These are phyloP conservation scores for Cyberlindnera sargentensis DNA, from an alignment of 805 yeast species.

Conservation along the genomic window DNA sequence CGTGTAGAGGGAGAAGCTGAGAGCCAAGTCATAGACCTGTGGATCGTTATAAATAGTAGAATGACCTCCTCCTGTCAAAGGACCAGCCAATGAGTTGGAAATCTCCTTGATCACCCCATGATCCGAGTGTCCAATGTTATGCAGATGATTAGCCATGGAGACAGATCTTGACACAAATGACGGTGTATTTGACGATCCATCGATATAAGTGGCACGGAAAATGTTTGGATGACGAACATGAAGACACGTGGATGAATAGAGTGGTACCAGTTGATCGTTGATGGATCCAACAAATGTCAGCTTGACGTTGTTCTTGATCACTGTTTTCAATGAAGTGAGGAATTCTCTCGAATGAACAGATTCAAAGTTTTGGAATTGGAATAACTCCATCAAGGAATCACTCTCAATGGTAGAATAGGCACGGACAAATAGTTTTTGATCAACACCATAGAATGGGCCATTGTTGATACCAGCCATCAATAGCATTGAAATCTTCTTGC, in stretches of 20 bases:
- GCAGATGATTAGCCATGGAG: slow-evolving; percentile 62
- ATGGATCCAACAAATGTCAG: slow-evolving; percentile 80
- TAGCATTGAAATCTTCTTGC: slow-evolving; percentile 52
- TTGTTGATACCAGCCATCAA: slow-evolving; percentile 96
- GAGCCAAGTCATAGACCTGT: slow-evolving; percentile 74
- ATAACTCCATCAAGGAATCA: slow-evolving; percentile 78
- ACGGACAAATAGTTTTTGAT: slow-evolving; percentile 72
- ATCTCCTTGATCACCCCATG: slow-evolving; percentile 83
- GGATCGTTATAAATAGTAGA: slow-evolving; percentile 82
- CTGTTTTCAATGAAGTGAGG: slow-evolving; percentile 54
- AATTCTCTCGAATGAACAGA: slow-evolving; percentile 67
- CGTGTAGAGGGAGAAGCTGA: slow-evolving; percentile 71
- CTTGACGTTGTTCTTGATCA: slow-evolving; percentile 67
- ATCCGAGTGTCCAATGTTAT: slow-evolving; percentile 75
- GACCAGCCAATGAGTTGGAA: slow-evolving; percentile 75
- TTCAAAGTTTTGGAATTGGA: slow-evolving; percentile 76
- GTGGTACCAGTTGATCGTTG: slow-evolving; percentile 90
- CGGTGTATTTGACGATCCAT: slow-evolving; percentile 74
- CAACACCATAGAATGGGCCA: slow-evolving; percentile 91
- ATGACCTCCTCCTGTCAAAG: slow-evolving; percentile 93
- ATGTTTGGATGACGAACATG: slow-evolving; percentile 87
- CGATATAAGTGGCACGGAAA: slow-evolving; percentile 83
- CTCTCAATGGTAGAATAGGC: slow-evolving; percentile 89
- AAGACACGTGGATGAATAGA: slow-evolving; percentile 78
- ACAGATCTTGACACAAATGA: slow-evolving; percentile 70